Conservation (phyloP, 2,329 filamentous ascomycete species). For the Trichoderma citrinoviride region DNA sequence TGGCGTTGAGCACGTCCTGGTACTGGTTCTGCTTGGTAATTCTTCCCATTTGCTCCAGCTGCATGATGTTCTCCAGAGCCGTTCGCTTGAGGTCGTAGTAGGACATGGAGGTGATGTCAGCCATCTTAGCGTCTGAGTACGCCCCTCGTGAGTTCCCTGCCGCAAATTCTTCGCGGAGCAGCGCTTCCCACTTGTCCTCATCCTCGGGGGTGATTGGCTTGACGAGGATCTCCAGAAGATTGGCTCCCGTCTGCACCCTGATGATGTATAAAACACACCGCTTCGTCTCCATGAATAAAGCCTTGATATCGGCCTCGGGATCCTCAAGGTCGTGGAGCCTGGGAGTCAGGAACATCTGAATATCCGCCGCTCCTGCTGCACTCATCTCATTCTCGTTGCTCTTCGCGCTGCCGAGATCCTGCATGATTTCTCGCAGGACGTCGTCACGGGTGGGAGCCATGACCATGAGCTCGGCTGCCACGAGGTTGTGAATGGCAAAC, state of each 20-base stretch:
- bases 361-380: slow-evolving; percentile 81
- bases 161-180: slow-evolving; percentile 77
- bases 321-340: slow-evolving; percentile 89
- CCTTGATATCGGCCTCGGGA: slow-evolving; percentile 86
- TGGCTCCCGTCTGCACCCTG: slow-evolving; percentile 85
- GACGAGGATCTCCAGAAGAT: slow-evolving; percentile 92
- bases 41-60: slow-evolving; percentile 79
- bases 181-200: slow-evolving; percentile 78
- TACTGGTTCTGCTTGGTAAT: slow-evolving; percentile 91
- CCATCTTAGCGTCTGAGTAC: slow-evolving; percentile 85
- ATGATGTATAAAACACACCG: slow-evolving; percentile 97
- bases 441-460: slow-evolving; percentile 83
- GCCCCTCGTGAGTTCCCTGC: slow-evolving; percentile 70
- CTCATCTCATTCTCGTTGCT: slow-evolving; percentile 93
- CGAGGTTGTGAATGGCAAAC: slow-evolving; percentile 88
- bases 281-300: slow-evolving; percentile 97
- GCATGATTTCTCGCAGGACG: slow-evolving; percentile 83
- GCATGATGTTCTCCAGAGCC: slow-evolving; percentile 89
- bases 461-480: slow-evolving; percentile 72
- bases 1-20: slow-evolving; percentile 96
- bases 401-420: slow-evolving; percentile 93
- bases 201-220: slow-evolving; percentile 86
- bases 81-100: slow-evolving; percentile 92
- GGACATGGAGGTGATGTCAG: slow-evolving; percentile 84
- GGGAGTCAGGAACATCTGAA: slow-evolving; percentile 84